Conservation (phyloP, 805 yeast species). For the Pichia scutulata region DNA sequence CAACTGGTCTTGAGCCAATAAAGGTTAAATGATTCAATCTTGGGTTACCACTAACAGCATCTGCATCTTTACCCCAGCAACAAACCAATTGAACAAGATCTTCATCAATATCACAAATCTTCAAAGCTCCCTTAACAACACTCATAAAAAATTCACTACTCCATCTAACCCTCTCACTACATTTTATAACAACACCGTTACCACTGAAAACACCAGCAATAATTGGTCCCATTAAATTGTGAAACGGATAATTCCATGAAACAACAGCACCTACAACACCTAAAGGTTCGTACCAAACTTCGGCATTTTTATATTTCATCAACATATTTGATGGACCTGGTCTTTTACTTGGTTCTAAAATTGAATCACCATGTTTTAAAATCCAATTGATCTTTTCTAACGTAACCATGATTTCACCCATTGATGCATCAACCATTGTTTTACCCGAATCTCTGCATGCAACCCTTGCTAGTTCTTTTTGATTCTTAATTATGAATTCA, state of each 20-base stretch:
- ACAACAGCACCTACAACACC: slow-evolving; percentile 86
- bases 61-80: slow-evolving; percentile 82
- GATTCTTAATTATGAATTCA: slow-evolving; percentile 69
- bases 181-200: slow-evolving; percentile 82
- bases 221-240: slow-evolving; percentile 87
- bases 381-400: slow-evolving; percentile 91
- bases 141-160: slow-evolving; percentile 73
- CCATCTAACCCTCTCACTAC: slow-evolving; percentile 96
- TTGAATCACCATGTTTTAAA: slow-evolving; percentile 68
- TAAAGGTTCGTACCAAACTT: slow-evolving; percentile 87
- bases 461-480: slow-evolving; percentile 77
- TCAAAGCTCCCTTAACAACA: slow-evolving; percentile 64
- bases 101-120: slow-evolving; percentile 68
- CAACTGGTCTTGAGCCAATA: slow-evolving; percentile 93
- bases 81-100: slow-evolving; percentile 81
- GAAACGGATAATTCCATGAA: slow-evolving; percentile 98
- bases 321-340: slow-evolving; percentile 84
- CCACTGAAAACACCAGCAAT: slow-evolving; percentile 88
- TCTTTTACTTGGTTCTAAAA: slow-evolving; percentile 62
- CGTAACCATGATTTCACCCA: slow-evolving; percentile 95
- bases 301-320: slow-evolving; percentile 87
- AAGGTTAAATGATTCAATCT: slow-evolving; percentile 84
- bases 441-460: slow-evolving; percentile 97
- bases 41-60: slow-evolving; percentile 75
- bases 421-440: slow-evolving; percentile 89